Evolutionary conservation across 164 flowering plant genomes (phyloP).

Genomic region (Nymphaea thermarum): DNA sequence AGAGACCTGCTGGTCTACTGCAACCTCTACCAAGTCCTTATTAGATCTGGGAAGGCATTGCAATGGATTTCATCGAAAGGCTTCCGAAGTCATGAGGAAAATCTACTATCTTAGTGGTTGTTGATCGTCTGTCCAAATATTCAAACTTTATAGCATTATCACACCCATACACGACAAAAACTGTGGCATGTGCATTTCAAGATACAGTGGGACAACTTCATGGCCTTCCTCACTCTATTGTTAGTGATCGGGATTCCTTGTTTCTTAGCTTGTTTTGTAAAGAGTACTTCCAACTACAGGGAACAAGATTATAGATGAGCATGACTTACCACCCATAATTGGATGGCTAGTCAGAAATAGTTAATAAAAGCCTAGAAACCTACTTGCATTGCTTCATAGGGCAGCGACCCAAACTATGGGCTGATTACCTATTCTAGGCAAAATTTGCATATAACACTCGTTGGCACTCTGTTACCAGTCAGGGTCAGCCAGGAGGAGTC

Average conservation of each 20-base stretch:
- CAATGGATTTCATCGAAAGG: conserved; percentile 4
- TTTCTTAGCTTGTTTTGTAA: conserved; percentile 3
- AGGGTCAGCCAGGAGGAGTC: too few species aligned
- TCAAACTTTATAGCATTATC: background rate
- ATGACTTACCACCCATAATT: background rate
- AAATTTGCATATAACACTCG: conserved; percentile 3
- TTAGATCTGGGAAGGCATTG: background rate
- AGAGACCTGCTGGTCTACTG: background rate
- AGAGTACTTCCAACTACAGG: background rate
- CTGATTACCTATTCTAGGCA: background rate
- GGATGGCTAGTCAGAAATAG: conserved; percentile 2
- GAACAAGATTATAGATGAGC: background rate
- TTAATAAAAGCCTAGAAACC: background rate
- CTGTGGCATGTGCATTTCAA: background rate
- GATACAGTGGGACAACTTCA: background rate
- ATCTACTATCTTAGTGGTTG: background rate
- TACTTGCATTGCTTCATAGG: conserved; percentile 5
- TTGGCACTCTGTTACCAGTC: background rate
- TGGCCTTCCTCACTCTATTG: conserved; percentile 4
- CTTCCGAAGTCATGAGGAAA: background rate
- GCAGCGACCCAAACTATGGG: background rate
- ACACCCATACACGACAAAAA: background rate
- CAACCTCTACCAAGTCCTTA: background rate
- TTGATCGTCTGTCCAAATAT: background rate
- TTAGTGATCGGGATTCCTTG: background rate